Conservation (phyloP, 1,284 basidiomycete genomes). For the Rhodotorula sp. region DNA sequence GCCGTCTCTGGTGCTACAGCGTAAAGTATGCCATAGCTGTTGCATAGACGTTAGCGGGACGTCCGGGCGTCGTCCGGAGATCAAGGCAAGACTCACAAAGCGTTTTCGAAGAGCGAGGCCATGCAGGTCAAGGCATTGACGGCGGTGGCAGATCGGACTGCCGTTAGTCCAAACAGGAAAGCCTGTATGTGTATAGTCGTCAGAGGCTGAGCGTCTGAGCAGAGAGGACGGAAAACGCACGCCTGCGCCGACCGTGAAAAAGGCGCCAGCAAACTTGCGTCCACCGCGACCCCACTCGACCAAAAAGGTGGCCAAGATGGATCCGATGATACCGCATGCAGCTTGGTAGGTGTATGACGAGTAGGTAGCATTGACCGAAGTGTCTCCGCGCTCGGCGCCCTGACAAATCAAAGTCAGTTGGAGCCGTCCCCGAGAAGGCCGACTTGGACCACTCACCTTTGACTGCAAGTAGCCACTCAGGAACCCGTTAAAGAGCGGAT, state of each 20-base stretch:
- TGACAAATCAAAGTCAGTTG: not conserved
- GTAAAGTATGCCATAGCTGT: not conserved
- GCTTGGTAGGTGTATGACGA: not conserved
- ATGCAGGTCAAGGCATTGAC: conserved; percentile 5
- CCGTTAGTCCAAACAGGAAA: conserved; percentile 1
- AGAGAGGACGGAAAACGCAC: not conserved
- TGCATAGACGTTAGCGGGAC: not conserved
- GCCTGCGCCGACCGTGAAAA: conserved; percentile 1
- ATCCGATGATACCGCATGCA: not conserved
- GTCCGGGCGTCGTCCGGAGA: not conserved
- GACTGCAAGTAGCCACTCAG: conserved; percentile 1
- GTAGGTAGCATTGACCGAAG: not conserved
- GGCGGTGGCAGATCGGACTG: not conserved
- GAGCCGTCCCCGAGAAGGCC: not conserved
- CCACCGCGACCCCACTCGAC: conserved; percentile 2
- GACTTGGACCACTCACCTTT: not conserved
- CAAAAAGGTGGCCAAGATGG: not conserved
- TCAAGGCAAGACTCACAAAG: not conserved
- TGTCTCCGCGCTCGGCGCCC: conserved; percentile 4
- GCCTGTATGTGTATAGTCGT: not conserved
- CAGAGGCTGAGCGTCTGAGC: not conserved
- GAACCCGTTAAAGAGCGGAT: conserved; percentile 1
- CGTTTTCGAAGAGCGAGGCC: conserved; percentile 3
- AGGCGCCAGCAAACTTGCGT: conserved; percentile 2
- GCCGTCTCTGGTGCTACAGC: not conserved